Evolutionary conservation across 345 rosid species (phyloP).

Genomic region (Euphorbia pulcherrima): DNA sequence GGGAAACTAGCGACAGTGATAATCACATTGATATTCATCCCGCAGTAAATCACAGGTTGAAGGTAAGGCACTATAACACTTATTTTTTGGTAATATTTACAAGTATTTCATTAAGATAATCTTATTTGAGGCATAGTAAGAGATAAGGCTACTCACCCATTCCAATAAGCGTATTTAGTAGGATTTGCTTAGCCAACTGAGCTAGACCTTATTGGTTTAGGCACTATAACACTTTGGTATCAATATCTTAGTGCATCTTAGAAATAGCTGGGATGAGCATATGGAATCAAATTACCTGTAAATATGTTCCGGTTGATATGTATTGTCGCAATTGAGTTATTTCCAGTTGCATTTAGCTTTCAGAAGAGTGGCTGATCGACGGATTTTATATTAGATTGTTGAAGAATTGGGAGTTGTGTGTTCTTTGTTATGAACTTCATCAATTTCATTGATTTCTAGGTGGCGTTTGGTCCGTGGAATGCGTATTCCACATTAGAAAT

Average conservation of each 20-base stretch:
- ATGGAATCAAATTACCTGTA: not conserved
- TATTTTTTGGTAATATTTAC: not conserved
- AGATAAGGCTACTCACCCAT: too few relatives aligned
- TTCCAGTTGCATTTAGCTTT: not conserved
- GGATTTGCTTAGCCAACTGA: too few relatives aligned
- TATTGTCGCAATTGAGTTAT: not conserved
- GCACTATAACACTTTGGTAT: too few relatives aligned
- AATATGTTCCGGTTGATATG: not conserved
- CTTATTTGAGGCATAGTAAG: too few relatives aligned
- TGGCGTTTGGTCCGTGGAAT: too few relatives aligned
- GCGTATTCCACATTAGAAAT: too few relatives aligned
- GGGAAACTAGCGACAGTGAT: conserved; percentile 58
- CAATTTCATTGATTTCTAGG: not conserved
- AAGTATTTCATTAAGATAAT: too few relatives aligned
- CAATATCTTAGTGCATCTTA: not conserved
- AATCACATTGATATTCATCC: conserved; percentile 89
- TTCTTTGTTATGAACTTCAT: not conserved
- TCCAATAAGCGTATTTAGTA: too few relatives aligned
- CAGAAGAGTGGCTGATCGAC: not conserved
- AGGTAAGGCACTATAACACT: conserved; percentile 39
- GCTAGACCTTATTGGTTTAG: too few relatives aligned
- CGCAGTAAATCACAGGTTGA: conserved; percentile 89
- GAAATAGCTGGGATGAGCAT: not conserved
- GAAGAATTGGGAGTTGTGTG: not conserved
- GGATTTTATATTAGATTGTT: not conserved